Percentiles rank a stretch among this genome's conserved stretches.
These are phyloP conservation scores for Heterobasidion annosum DNA, from an alignment of 1,284 basidiomycete species.

Conservation along the genomic window DNA sequence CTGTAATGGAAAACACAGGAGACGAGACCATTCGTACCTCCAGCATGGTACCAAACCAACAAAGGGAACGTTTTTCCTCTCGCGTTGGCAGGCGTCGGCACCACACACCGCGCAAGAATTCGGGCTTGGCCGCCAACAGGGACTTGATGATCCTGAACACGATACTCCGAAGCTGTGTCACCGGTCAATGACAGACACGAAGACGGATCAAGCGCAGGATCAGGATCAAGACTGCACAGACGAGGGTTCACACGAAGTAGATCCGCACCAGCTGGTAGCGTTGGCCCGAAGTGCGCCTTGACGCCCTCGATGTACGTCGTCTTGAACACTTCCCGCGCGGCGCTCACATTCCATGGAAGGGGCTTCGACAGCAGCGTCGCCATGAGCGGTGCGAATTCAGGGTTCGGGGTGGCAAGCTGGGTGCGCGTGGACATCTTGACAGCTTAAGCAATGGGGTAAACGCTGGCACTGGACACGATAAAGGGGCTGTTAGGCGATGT, in stretches of 20 bases:
- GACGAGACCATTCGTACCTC: slow-evolving; percentile 2
- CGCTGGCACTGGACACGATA: background rate
- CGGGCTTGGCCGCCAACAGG: slow-evolving; percentile 5
- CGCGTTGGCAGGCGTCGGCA: slow-evolving; percentile 1
- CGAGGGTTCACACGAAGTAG: too few relatives aligned
- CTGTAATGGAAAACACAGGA: background rate
- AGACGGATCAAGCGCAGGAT: too few relatives aligned
- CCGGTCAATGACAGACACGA: too few relatives aligned
- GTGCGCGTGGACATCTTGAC: background rate
- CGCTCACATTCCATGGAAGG: background rate
- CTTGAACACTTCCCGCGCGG: background rate
- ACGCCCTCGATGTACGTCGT: background rate
- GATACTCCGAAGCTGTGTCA: background rate
- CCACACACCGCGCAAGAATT: slow-evolving; percentile 1
- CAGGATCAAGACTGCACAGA: too few relatives aligned
- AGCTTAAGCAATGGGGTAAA: background rate
- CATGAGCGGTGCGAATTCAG: background rate
- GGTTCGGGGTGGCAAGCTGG: background rate
- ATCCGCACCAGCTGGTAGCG: background rate
- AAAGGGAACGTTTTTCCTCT: slow-evolving; percentile 1
- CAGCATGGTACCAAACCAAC: slow-evolving; percentile 6
- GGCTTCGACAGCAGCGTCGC: background rate
- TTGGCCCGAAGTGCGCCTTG: background rate
- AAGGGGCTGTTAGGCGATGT: background rate
- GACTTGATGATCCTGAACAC: slow-evolving; percentile 1